These are phyloP conservation scores for Eucalyptus regnans DNA, from an alignment of 345 rosid genomes.

Conservation along the genomic window DNA sequence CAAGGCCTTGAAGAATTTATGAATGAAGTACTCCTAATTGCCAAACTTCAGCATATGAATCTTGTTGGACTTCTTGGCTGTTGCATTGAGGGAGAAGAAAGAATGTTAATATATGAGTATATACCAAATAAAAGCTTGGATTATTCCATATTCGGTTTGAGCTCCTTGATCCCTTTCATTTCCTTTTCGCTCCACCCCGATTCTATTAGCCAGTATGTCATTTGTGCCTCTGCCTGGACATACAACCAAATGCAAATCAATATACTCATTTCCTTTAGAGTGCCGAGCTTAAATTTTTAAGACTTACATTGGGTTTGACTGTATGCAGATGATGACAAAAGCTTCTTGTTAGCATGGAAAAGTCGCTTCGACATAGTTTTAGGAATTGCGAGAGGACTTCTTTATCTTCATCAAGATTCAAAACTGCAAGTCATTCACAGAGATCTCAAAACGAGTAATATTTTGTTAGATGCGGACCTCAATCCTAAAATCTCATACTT, in stretches of 20 bases:
- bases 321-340: neutral
- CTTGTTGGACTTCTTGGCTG: slow-evolving; percentile 37
- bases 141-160: slow-evolving; percentile 25
- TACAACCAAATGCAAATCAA: neutral
- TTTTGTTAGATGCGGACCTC: neutral
- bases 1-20: slow-evolving; percentile 30
- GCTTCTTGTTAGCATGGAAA: neutral
- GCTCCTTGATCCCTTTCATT: neutral
- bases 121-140: slow-evolving; percentile 26
- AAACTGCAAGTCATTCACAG: neutral
- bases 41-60: slow-evolving; percentile 46
- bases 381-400: neutral
- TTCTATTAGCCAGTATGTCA: neutral
- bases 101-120: slow-evolving; percentile 22
- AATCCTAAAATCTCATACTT: neutral
- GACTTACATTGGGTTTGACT: neutral
- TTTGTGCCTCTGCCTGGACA: neutral
- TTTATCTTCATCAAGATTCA: neutral
- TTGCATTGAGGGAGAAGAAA: slow-evolving; percentile 25
- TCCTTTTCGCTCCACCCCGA: neutral
- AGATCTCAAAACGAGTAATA: neutral
- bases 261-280: neutral
- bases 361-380: neutral
- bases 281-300: neutral
- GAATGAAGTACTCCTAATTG: slow-evolving; percentile 24